Evolutionary conservation across 345 rosid genomes (phyloP).

Genomic region (Rubroshorea leprosula): DNA sequence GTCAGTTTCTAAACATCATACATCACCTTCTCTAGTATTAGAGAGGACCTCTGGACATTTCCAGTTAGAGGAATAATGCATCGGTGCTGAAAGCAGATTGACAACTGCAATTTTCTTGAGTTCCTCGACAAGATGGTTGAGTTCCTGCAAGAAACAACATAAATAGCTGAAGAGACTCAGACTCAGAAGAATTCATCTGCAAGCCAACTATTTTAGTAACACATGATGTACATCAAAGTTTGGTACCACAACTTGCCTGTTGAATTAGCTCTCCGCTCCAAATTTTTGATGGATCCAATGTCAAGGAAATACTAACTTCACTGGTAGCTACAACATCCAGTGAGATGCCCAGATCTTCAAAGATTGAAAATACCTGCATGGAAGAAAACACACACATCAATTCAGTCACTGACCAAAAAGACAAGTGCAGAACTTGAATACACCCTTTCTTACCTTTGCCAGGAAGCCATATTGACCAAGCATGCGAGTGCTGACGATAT

Average conservation of each 20-base stretch:
- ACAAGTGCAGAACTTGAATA: slow-evolving; percentile 8
- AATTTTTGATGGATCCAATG: slow-evolving; percentile 89
- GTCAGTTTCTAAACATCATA: too few species aligned
- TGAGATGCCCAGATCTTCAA: slow-evolving; percentile 91
- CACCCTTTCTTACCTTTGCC: slow-evolving; percentile 55
- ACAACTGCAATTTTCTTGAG: slow-evolving; percentile 97
- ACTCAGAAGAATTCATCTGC: background rate
- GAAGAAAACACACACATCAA: slow-evolving; percentile 5
- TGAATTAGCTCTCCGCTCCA: slow-evolving; percentile 98
- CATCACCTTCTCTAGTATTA: slow-evolving; percentile 91
- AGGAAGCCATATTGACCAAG: slow-evolving; percentile 98
- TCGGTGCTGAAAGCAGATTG: slow-evolving; percentile 73
- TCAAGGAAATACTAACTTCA: slow-evolving; percentile 98
- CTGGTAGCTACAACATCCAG: slow-evolving; percentile 99
- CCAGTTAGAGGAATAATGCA: slow-evolving; percentile 93
- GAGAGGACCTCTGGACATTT: slow-evolving; percentile 84
- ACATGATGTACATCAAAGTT: background rate
- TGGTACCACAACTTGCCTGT: slow-evolving; percentile 67
- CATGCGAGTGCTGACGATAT: slow-evolving; percentile 97
- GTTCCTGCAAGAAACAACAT: slow-evolving; percentile 55
- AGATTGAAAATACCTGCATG: slow-evolving; percentile 79
- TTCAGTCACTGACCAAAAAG: background rate
- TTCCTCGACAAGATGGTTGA: slow-evolving; percentile 98
- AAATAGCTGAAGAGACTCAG: background rate
- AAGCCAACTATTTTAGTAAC: background rate